phyloP scores from a whole-genome alignment of 2,329 filamentous ascomycete species.

The Aspergillus pseudotamarii region DNA sequence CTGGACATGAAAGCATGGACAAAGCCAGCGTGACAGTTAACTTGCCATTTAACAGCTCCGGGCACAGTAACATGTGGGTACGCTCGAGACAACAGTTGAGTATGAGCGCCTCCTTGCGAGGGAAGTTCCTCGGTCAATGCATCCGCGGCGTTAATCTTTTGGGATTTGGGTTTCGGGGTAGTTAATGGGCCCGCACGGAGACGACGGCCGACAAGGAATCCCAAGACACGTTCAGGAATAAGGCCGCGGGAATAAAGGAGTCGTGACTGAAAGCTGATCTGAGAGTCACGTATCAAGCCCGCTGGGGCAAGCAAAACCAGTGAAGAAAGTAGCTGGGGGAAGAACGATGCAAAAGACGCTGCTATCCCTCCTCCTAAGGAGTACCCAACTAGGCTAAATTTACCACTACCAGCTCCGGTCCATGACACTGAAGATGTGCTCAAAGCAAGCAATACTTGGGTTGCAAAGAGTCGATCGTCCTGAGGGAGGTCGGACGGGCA shows the following conservation, averaged over 20 bases:
- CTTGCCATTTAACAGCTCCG: constrained; percentile 69
- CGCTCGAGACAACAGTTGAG: constrained; percentile 55
- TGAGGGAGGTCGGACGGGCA: constrained; percentile 68
- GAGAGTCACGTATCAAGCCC: constrained; percentile 69
- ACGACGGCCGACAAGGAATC: constrained; percentile 54
- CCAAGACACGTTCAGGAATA: constrained; percentile 61
- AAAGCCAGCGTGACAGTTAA: constrained; percentile 68
- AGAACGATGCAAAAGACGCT: constrained; percentile 69
- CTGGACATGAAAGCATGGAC: constrained; percentile 70
- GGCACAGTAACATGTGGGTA: constrained; percentile 61
- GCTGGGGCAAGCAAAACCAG: constrained; percentile 78
- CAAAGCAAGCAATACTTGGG: constrained; percentile 71
- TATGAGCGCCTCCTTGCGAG: constrained; percentile 34
- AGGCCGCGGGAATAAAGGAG: constrained; percentile 64
- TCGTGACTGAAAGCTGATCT: constrained; percentile 63
- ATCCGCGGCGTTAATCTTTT: constrained; percentile 43
- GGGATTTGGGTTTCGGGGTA: constrained; percentile 31
- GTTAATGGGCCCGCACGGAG: constrained; percentile 49
- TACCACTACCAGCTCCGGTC: constrained; percentile 54
- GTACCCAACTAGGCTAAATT: constrained; percentile 76
- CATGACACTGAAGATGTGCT: constrained; percentile 70
- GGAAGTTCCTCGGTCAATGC: constrained; percentile 46
- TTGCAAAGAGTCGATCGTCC: constrained; percentile 71
- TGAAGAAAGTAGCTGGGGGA: constrained; percentile 67
- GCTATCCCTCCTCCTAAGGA: constrained; percentile 77